Evolutionary conservation across 2,329 filamentous ascomycete species (phyloP).

Genomic region (Fusarium bactridioides): DNA sequence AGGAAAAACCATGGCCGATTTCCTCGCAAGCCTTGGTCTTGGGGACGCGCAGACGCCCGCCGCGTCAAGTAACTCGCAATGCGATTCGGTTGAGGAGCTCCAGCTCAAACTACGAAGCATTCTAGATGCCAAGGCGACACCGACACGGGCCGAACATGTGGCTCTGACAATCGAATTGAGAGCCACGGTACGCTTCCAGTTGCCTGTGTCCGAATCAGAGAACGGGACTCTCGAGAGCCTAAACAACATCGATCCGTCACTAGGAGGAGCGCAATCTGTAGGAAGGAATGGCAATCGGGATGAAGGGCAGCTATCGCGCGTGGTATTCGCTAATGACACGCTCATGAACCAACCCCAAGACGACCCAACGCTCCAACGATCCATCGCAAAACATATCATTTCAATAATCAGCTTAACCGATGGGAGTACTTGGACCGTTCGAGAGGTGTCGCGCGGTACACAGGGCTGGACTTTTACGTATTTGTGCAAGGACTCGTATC

Average conservation of each 20-base stretch:
- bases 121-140: constrained; percentile 53
- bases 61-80: constrained; percentile 37
- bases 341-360: constrained; percentile 59
- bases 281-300: constrained; percentile 5
- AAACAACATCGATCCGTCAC: constrained; percentile 47
- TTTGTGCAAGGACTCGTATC: constrained; percentile 60
- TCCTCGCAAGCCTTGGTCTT: constrained; percentile 49
- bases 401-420: constrained; percentile 54
- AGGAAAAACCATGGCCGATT: constrained; percentile 47
- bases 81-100: constrained; percentile 54
- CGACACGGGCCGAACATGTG: constrained; percentile 60
- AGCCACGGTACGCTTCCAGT: constrained; percentile 52
- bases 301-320: constrained; percentile 44
- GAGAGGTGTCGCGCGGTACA: constrained; percentile 52
- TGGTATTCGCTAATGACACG: constrained; percentile 55
- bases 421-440: constrained; percentile 57
- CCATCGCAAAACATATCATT: constrained; percentile 59
- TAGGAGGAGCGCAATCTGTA: constrained; percentile 42
- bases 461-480: constrained; percentile 64
- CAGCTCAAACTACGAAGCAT: constrained; percentile 53
- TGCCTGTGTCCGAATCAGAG: constrained; percentile 50
- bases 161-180: constrained; percentile 57
- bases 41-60: constrained; percentile 34
- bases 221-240: constrained; percentile 45
- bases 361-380: constrained; percentile 57